Evolutionary conservation across 2,329 filamentous ascomycete species (phyloP).

Genomic region (Exophiala dermatitidis): DNA sequence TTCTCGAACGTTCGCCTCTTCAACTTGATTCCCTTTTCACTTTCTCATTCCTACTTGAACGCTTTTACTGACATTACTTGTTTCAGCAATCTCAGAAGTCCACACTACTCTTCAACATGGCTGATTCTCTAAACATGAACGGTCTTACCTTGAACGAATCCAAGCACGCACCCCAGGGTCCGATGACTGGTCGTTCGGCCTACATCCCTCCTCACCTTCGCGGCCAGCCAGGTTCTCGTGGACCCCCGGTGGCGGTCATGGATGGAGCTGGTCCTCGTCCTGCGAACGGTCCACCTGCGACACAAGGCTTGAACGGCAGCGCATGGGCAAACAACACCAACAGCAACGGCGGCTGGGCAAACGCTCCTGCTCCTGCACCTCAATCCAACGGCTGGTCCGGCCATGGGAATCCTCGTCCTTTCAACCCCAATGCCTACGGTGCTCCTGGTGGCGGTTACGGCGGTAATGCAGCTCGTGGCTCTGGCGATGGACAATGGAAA

Average conservation of each 20-base stretch:
- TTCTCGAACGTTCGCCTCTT: conserved; percentile 3
- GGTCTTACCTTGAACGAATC: conserved; percentile 55
- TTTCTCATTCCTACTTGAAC: not conserved
- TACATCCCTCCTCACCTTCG: conserved; percentile 62
- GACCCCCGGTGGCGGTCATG: conserved; percentile 31
- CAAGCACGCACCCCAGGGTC: conserved; percentile 46
- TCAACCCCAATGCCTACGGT: conserved; percentile 57
- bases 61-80: not conserved
- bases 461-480: conserved; percentile 61
- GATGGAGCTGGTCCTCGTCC: conserved; percentile 34
- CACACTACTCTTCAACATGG: conserved; percentile 34
- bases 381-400: conserved; percentile 27
- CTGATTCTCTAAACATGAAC: conserved; percentile 52
- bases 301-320: conserved; percentile 30
- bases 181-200: conserved; percentile 42
- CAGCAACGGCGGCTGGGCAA: conserved; percentile 43
- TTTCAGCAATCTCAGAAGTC: conserved; percentile 7
- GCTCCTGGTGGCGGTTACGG: conserved; percentile 50
- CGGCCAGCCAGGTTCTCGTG: conserved; percentile 29
- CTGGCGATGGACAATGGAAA: conserved; percentile 91
- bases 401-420: conserved; percentile 38
- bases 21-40: not conserved
- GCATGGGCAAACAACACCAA: conserved; percentile 31
- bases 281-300: conserved; percentile 26
- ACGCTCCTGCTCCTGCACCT: conserved; percentile 42